Evolutionary conservation across 2,329 filamentous ascomycete genomes (phyloP).

Genomic region (Plenodomus lindquistii): DNA sequence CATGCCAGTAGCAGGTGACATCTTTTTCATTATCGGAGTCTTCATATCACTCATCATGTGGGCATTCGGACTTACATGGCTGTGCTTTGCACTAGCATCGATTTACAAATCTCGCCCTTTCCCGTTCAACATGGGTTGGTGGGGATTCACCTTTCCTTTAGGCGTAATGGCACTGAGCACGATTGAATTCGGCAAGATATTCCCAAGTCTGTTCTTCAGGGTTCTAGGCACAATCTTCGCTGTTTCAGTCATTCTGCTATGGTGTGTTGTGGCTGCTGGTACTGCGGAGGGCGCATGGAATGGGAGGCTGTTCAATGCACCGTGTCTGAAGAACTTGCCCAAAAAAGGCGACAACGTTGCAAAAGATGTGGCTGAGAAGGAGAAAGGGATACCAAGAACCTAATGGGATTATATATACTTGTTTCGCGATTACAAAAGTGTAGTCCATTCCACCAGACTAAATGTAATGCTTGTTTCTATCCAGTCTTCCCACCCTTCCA

Average conservation of each 20-base stretch:
- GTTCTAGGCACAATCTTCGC: conserved; percentile 61
- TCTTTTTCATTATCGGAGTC: conserved; percentile 62
- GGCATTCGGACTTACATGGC: conserved; percentile 60
- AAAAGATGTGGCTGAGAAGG: conserved; percentile 19
- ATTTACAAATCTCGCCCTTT: conserved; percentile 52
- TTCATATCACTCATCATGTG: conserved; percentile 59
- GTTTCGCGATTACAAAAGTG: too few species aligned
- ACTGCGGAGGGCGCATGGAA: conserved; percentile 55
- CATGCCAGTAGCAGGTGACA: conserved; percentile 49
- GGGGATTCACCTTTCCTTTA: conserved; percentile 63
- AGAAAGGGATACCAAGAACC: conserved; percentile 12
- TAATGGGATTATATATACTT: neutral
- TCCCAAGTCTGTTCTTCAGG: conserved; percentile 60
- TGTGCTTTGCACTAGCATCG: conserved; percentile 57
- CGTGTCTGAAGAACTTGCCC: conserved; percentile 51
- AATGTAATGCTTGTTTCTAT: too few species aligned
- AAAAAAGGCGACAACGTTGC: conserved; percentile 18
- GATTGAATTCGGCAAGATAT: conserved; percentile 53
- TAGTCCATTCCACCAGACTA: too few species aligned
- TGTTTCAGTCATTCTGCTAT: conserved; percentile 57
- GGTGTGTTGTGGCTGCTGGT: conserved; percentile 57
- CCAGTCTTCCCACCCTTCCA: too few species aligned
- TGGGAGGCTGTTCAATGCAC: conserved; percentile 59
- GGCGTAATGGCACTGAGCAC: conserved; percentile 60
- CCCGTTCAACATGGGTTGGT: conserved; percentile 67